Evolutionary conservation across 2,329 filamentous ascomycete species (phyloP).

Genomic region (Lojkania enalia): DNA sequence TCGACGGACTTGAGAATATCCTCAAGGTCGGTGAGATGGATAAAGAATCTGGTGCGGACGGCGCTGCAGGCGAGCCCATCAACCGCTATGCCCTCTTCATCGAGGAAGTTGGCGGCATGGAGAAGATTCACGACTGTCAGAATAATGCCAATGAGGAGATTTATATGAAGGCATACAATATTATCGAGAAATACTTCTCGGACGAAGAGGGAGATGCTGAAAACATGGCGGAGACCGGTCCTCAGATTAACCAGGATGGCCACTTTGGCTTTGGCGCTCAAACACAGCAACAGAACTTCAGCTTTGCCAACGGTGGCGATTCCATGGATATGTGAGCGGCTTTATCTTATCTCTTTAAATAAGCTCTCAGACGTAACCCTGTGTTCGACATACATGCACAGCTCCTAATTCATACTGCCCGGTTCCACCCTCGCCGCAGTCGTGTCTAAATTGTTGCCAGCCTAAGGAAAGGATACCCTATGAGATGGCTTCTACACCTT

Average conservation of each 20-base stretch:
- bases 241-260: slow-evolving; percentile 71
- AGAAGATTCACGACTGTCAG: slow-evolving; percentile 99
- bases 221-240: slow-evolving; percentile 75
- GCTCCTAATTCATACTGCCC: too few species aligned
- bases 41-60: slow-evolving; percentile 78
- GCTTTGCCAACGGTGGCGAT: slow-evolving; percentile 80
- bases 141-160: slow-evolving; percentile 99
- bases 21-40: slow-evolving; percentile 99
- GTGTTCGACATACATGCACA: not conserved
- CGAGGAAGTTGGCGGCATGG: slow-evolving; percentile 98
- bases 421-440: too few species aligned
- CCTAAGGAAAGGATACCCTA: too few species aligned
- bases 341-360: slow-evolving; percentile 1
- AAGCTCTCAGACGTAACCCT: slow-evolving; percentile 8
- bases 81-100: slow-evolving; percentile 98
- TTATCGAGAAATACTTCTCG: slow-evolving; percentile 99
- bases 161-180: slow-evolving; percentile 99
- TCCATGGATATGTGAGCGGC: slow-evolving; percentile 71
- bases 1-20: slow-evolving; percentile 98
- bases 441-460: too few species aligned
- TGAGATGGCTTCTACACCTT: slow-evolving; percentile 25
- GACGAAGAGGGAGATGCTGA: slow-evolving; percentile 89
- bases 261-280: slow-evolving; percentile 77
- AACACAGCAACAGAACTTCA: slow-evolving; percentile 75
- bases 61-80: slow-evolving; percentile 65